Conservation (phyloP, 1,284 basidiomycete genomes). For the Ustilago vetiveriae region DNA sequence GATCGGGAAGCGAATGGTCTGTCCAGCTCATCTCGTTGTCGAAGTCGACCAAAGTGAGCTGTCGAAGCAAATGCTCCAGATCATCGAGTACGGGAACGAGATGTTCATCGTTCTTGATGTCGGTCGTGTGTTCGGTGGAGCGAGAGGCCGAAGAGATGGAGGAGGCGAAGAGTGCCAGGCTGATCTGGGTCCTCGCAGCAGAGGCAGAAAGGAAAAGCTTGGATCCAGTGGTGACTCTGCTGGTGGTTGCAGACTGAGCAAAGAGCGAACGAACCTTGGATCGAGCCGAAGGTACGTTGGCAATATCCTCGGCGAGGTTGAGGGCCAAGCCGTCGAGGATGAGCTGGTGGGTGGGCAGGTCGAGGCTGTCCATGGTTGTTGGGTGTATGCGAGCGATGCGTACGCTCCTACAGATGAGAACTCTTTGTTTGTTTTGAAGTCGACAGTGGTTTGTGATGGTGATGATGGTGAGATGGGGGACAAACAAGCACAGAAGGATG, state of each 20-base stretch:
- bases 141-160: constrained; percentile 58
- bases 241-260: constrained; percentile 43
- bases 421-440: no score
- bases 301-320: constrained; percentile 69
- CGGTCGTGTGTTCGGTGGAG: constrained; percentile 51
- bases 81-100: constrained; percentile 57
- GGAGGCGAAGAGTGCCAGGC: constrained; percentile 62
- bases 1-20: constrained; percentile 61
- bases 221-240: constrained; percentile 35
- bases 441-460: neutral
- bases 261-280: constrained; percentile 32
- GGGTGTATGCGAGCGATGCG: neutral
- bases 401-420: no score
- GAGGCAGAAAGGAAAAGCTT: constrained; percentile 41
- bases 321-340: constrained; percentile 82
- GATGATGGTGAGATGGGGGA: neutral
- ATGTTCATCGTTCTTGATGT: constrained; percentile 49
- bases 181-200: constrained; percentile 60
- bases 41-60: constrained; percentile 50
- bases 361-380: constrained; percentile 67
- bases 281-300: constrained; percentile 51
- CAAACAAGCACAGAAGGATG: neutral
- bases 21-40: constrained; percentile 51
- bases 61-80: constrained; percentile 41
- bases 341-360: constrained; percentile 78